phyloP scores from a whole-genome alignment of 2,329 filamentous ascomycete species.

The Alternaria ventricosa region DNA sequence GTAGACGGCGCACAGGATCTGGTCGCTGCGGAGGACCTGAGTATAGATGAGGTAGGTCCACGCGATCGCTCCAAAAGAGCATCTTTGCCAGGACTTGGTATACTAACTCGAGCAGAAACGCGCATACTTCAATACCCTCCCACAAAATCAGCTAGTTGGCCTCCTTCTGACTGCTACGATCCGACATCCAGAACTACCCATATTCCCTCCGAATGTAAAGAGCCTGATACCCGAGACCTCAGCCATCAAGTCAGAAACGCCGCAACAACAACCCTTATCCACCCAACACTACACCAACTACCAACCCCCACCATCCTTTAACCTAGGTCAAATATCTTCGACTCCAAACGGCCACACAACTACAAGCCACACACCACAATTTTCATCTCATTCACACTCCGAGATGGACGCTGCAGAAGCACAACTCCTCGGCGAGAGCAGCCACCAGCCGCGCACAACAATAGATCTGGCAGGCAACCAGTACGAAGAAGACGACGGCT shows the following conservation, averaged over 20 bases:
- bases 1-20: constrained; percentile 47
- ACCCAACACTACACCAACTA: constrained; percentile 12
- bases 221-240: constrained; percentile 29
- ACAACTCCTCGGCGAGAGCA: constrained; percentile 40
- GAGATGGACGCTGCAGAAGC: constrained; percentile 42
- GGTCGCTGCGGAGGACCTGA: constrained; percentile 48
- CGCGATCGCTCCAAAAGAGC: not conserved
- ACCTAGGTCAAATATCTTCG: constrained; percentile 13
- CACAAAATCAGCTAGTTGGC: constrained; percentile 67
- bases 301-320: constrained; percentile 18
- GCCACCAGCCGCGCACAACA: constrained; percentile 21
- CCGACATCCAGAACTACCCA: constrained; percentile 68
- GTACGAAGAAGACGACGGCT: constrained; percentile 58
- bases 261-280: constrained; percentile 1
- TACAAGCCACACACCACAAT: constrained; percentile 26
- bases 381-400: constrained; percentile 27
- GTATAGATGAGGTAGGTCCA: constrained; percentile 51
- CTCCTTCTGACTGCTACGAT: constrained; percentile 68
- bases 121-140: constrained; percentile 67
- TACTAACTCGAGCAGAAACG: constrained; percentile 58
- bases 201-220: constrained; percentile 61
- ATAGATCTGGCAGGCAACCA: constrained; percentile 29
- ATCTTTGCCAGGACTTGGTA: not conserved
- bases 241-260: constrained; percentile 12
- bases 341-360: constrained; percentile 42